Conservation (phyloP, 2,329 filamentous ascomycete genomes). For the Helotiales sp. region DNA sequence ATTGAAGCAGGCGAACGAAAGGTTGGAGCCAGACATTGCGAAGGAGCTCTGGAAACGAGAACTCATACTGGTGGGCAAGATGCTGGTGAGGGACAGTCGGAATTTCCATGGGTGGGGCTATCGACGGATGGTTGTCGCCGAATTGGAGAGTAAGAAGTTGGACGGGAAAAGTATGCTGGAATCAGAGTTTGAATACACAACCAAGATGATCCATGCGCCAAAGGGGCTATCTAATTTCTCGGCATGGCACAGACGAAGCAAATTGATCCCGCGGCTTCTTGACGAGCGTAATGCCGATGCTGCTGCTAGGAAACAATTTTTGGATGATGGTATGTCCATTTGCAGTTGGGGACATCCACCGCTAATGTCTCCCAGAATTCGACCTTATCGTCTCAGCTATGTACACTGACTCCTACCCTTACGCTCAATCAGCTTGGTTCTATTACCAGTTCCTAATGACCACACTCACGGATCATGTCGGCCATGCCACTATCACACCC, state of each 20-base stretch:
- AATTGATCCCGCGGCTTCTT: constrained; percentile 78
- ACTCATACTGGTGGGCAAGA: constrained; percentile 80
- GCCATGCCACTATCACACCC: constrained; percentile 64
- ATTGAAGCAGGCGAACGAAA: constrained; percentile 70
- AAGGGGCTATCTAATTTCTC: constrained; percentile 84
- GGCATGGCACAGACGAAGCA: constrained; percentile 91
- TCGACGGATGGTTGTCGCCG: constrained; percentile 75
- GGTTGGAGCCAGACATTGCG: constrained; percentile 62
- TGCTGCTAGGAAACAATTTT: constrained; percentile 66
- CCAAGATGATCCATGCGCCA: constrained; percentile 81
- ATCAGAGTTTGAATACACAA: constrained; percentile 86
- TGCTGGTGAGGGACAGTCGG: constrained; percentile 82
- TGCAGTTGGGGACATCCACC: background rate
- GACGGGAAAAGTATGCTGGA: constrained; percentile 70
- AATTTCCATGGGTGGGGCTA: constrained; percentile 99
- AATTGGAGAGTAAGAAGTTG: constrained; percentile 66
- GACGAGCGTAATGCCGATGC: constrained; percentile 70
- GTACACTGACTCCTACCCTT: constrained; percentile 73
- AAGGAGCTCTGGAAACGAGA: constrained; percentile 82
- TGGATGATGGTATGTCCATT: constrained; percentile 65
- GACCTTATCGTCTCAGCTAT: constrained; percentile 76
- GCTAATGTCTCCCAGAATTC: constrained; percentile 62
- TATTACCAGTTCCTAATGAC: constrained; percentile 90
- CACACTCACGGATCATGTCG: constrained; percentile 60
- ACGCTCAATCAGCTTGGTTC: constrained; percentile 96